phyloP scores from a whole-genome alignment of 306 rosid genomes.

The Quercus variabilis region DNA sequence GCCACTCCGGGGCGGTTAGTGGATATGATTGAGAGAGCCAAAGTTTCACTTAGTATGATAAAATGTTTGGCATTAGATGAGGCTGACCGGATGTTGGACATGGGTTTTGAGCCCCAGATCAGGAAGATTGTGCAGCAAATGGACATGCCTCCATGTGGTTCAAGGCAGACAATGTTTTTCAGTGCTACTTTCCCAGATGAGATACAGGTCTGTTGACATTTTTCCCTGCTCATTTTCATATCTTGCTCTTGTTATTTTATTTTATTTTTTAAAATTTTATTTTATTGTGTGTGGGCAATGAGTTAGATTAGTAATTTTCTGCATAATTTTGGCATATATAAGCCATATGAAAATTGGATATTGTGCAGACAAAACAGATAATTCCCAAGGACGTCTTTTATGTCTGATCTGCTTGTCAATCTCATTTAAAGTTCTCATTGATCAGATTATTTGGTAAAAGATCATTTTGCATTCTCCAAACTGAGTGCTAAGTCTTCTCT shows the following conservation, averaged over 20 bases:
- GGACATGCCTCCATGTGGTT: conserved; percentile 88
- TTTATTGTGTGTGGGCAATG: not conserved
- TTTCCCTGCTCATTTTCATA: not conserved
- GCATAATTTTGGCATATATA: not conserved
- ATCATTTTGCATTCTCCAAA: not conserved
- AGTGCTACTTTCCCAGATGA: conserved; percentile 89
- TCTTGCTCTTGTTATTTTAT: not conserved
- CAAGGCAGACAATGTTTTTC: conserved; percentile 78
- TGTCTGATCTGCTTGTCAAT: not conserved
- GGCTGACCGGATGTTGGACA: conserved; percentile 78
- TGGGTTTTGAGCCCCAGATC: conserved; percentile 81
- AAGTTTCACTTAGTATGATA: conserved; percentile 68
- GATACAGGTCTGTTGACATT: conserved; percentile 54
- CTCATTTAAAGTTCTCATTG: not conserved
- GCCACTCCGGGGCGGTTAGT: conserved; percentile 95
- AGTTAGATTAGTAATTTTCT: not conserved
- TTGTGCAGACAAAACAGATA: not conserved
- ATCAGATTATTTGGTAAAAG: not conserved
- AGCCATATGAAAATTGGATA: not conserved
- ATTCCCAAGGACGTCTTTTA: not conserved
- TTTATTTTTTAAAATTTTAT: not conserved
- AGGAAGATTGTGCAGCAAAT: conserved; percentile 72
- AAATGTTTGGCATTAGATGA: conserved; percentile 69
- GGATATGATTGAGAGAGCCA: conserved; percentile 83
- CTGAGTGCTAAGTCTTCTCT: not conserved